These are phyloP conservation scores for Mucor circinelloides DNA, from an alignment of 371 early-diverging fungal species.

Conservation along the genomic window DNA sequence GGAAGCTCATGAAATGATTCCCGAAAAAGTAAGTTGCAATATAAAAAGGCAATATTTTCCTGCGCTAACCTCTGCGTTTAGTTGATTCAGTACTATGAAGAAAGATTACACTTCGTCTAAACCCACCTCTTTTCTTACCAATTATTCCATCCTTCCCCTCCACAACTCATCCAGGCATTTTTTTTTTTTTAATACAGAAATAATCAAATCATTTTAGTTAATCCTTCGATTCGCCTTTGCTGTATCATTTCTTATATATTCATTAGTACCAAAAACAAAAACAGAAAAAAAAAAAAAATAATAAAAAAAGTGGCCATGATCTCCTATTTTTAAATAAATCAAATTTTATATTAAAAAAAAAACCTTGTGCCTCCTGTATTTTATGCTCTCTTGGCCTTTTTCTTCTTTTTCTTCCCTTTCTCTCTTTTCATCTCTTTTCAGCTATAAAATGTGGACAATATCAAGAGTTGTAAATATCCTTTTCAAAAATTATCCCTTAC, in stretches of 20 bases:
- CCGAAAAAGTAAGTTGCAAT: slow-evolving; percentile 18
- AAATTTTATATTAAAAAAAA: not conserved
- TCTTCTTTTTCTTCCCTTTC: slow-evolving; percentile 1
- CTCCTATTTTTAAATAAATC: slow-evolving; percentile 2
- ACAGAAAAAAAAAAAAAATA: not conserved
- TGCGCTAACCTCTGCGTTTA: slow-evolving; percentile 9
- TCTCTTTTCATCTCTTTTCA: not conserved
- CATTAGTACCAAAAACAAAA: not conserved
- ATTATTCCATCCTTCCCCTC: not conserved
- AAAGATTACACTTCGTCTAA: slow-evolving; percentile 24
- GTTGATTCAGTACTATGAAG: slow-evolving; percentile 32
- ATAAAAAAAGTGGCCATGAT: not conserved
- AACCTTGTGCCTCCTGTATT: not conserved
- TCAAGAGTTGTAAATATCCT: slow-evolving; percentile 44
- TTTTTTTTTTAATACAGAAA: not conserved
- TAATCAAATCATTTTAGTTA: not conserved
- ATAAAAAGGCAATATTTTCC: not conserved
- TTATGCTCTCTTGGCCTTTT: not conserved
- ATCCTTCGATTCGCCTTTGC: not conserved
- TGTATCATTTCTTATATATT: not conserved
- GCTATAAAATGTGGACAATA: slow-evolving; percentile 37
- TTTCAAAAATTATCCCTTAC: not conserved
- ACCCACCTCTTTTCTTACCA: not conserved
- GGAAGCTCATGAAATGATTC: slow-evolving; percentile 31
- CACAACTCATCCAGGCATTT: not conserved